phyloP scores from a whole-genome alignment of 225 moss, liverwort and hornwort species.

The Sphagnum contortum region DNA sequence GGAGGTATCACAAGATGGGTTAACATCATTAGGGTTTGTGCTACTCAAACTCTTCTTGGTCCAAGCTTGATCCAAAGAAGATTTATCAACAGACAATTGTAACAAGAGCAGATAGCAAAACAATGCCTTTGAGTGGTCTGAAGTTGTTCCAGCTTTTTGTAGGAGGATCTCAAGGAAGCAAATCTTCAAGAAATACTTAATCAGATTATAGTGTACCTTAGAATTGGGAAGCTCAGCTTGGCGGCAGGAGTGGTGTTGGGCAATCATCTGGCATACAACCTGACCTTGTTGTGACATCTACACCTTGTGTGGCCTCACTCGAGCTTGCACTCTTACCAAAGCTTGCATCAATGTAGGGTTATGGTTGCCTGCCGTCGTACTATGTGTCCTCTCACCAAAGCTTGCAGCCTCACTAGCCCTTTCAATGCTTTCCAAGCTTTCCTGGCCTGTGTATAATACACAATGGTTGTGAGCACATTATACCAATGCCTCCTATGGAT shows the following conservation, averaged over 20 bases:
- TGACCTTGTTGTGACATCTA: slow-evolving; percentile 68
- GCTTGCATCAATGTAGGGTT: slow-evolving; percentile 85
- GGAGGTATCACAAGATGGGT: too few species aligned
- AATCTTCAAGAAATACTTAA: too few species aligned
- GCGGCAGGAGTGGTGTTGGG: slow-evolving; percentile 29
- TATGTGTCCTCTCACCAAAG: slow-evolving; percentile 68
- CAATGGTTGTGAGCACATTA: too few species aligned
- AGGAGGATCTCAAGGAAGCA: too few species aligned
- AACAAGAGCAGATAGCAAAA: too few species aligned
- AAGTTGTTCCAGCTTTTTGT: too few species aligned
- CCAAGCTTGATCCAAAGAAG: too few species aligned
- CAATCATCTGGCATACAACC: slow-evolving; percentile 67
- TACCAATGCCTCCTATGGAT: too few species aligned
- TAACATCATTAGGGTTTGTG: too few species aligned
- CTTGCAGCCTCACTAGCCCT: slow-evolving; percentile 74
- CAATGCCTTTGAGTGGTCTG: too few species aligned
- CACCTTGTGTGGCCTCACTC: slow-evolving; percentile 69
- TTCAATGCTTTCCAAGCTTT: slow-evolving; percentile 76
- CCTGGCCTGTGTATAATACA: slow-evolving; percentile 38
- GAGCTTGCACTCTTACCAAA: slow-evolving; percentile 77
- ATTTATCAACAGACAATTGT: too few species aligned
- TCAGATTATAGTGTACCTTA: slow-evolving; percentile 27
- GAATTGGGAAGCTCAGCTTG: slow-evolving; percentile 60
- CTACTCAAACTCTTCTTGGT: too few species aligned
- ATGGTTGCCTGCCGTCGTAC: slow-evolving; percentile 80